Percentiles rank a stretch among this genome's conserved stretches.
Conservation (phyloP, 345 rosid genomes). For the Odontarrhena argentea region DNA sequence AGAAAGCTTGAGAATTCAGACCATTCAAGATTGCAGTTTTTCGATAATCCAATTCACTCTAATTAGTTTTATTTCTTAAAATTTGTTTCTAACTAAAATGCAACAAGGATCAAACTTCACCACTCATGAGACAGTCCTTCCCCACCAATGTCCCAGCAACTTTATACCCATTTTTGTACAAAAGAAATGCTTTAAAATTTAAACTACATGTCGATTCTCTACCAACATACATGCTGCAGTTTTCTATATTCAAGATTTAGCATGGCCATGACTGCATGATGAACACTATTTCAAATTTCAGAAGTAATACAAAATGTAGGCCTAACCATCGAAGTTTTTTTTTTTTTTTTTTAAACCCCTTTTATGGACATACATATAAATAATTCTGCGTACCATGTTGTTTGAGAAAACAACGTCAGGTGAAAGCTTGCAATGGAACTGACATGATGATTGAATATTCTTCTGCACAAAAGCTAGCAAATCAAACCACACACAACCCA, state of each 20-base stretch:
- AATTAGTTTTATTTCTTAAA: conserved; percentile 13
- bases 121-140: conserved; percentile 19
- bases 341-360: neutral
- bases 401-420: conserved; percentile 57
- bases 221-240: conserved; percentile 12
- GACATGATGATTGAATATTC: conserved; percentile 50
- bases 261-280: conserved; percentile 6
- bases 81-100: conserved; percentile 13
- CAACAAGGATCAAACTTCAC: conserved; percentile 19
- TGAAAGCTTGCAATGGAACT: conserved; percentile 78
- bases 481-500: conserved; percentile 17
- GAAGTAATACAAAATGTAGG: conserved; percentile 7
- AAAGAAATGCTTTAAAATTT: conserved; percentile 18
- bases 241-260: neutral
- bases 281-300: conserved; percentile 5
- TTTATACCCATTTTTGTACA: conserved; percentile 12
- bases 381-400: conserved; percentile 63
- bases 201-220: conserved; percentile 12
- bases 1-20: conserved; percentile 34
- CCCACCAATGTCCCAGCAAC: conserved; percentile 20
- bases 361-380: conserved; percentile 7
- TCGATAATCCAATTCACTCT: neutral
- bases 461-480: conserved; percentile 55
- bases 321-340: conserved; percentile 1
- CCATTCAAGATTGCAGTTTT: conserved; percentile 21